Percentiles rank a stretch among this genome's conserved stretches.
phyloP scores from a whole-genome alignment of 129 eudicot species.

The Calendula officinalis region DNA sequence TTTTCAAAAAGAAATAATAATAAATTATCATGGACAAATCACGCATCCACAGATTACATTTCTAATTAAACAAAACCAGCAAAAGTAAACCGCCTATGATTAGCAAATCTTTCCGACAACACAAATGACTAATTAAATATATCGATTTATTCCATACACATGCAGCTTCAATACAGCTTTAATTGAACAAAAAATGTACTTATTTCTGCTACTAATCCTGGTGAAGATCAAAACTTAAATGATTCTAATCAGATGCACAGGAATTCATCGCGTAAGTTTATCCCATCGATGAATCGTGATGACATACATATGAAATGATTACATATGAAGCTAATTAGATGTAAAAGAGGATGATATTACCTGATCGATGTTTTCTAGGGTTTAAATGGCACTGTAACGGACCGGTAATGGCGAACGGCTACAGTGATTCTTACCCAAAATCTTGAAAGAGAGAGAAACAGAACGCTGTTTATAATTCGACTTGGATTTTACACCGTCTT shows the following conservation, averaged over 20 bases:
- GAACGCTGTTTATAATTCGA: slow-evolving; percentile 2
- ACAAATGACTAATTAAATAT: slow-evolving; percentile 11
- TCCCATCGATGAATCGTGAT: not conserved
- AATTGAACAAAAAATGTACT: not conserved
- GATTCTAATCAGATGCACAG: slow-evolving; percentile 2
- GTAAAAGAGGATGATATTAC: slow-evolving; percentile 6
- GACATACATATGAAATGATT: not conserved
- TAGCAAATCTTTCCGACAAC: slow-evolving; percentile 21
- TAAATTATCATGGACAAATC: not conserved
- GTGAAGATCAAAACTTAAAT: not conserved
- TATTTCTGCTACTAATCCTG: not conserved
- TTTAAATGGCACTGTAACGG: not conserved
- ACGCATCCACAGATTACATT: not conserved
- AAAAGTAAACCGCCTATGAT: not conserved
- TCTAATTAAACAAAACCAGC: not conserved
- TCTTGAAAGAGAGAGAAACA: slow-evolving; percentile 24
- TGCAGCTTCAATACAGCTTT: slow-evolving; percentile 28
- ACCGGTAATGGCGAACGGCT: slow-evolving; percentile 19
- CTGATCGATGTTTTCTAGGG: slow-evolving; percentile 25
- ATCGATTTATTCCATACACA: slow-evolving; percentile 11
- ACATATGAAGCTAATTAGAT: not conserved
- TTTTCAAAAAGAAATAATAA: not conserved
- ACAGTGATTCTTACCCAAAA: slow-evolving; percentile 37
- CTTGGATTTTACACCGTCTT: slow-evolving; percentile 28
- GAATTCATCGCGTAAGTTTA: not conserved